phyloP scores from a whole-genome alignment of 192 early-diverging fungal species.

The Umbelopsis ramanniana region DNA sequence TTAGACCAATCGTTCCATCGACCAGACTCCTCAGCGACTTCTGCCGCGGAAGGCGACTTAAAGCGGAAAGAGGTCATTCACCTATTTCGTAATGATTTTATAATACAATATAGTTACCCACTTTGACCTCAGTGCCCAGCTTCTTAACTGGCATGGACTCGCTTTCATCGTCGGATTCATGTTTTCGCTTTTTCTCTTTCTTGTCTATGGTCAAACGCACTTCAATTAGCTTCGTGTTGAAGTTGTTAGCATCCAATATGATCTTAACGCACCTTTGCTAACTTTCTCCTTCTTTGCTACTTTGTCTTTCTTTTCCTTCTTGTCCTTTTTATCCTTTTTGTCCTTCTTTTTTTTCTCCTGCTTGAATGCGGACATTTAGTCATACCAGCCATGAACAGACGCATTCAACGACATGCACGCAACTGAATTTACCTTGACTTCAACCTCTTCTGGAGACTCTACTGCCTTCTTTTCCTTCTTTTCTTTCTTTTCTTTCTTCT shows the following conservation, averaged over 20 bases:
- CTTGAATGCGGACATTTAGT: neutral
- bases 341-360: conserved; percentile 32
- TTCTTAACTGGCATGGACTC: neutral
- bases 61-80: conserved; percentile 14
- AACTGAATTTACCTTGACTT: neutral
- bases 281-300: conserved; percentile 43
- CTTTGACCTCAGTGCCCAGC: conserved; percentile 5
- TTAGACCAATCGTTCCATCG: conserved; percentile 70
- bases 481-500: conserved; percentile 41
- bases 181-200: conserved; percentile 37
- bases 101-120: neutral
- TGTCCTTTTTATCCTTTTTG: conserved; percentile 30
- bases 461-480: conserved; percentile 38
- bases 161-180: conserved; percentile 23
- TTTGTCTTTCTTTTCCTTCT: conserved; percentile 36
- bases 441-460: conserved; percentile 24
- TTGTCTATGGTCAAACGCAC: conserved; percentile 17
- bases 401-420: neutral
- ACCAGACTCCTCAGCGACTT: conserved; percentile 24
- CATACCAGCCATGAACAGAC: neutral
- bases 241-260: neutral
- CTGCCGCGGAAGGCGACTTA: conserved; percentile 23
- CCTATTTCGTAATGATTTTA: neutral
- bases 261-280: conserved; percentile 32
- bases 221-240: neutral